These are phyloP conservation scores for Mucuna pruriens DNA, from an alignment of 306 rosid species.

Conservation along the genomic window DNA sequence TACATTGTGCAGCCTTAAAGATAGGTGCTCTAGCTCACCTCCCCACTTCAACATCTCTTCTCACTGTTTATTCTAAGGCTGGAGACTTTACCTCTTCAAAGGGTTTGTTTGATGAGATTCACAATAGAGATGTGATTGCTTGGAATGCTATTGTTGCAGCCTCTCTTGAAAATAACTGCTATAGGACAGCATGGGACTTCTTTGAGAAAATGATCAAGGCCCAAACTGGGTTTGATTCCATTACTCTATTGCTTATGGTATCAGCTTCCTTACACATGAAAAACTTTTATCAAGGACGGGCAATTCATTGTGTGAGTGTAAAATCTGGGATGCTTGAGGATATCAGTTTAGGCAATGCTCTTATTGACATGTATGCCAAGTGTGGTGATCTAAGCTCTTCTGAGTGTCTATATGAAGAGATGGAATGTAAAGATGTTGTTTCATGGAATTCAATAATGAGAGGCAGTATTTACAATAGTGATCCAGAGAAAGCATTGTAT, in stretches of 20 bases:
- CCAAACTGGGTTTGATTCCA: constrained; percentile 56
- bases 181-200: constrained; percentile 43
- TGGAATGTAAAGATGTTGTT: constrained; percentile 50
- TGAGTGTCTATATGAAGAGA: constrained; percentile 47
- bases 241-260: constrained; percentile 61
- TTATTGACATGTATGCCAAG: constrained; percentile 62
- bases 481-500: constrained; percentile 44
- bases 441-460: constrained; percentile 68
- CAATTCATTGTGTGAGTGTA: constrained; percentile 54
- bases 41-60: constrained; percentile 55
- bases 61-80: constrained; percentile 52
- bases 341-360: constrained; percentile 50
- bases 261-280: constrained; percentile 44
- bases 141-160: constrained; percentile 68
- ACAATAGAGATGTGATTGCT: constrained; percentile 51
- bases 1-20: constrained; percentile 56
- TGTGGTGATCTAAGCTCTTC: constrained; percentile 49
- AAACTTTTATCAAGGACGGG: constrained; percentile 49
- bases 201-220: constrained; percentile 47
- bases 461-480: constrained; percentile 49
- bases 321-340: constrained; percentile 58
- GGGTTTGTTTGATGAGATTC: constrained; percentile 51
- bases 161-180: constrained; percentile 45
- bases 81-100: constrained; percentile 50
- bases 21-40: constrained; percentile 51